Evolutionary conservation across 2,329 filamentous ascomycete genomes (phyloP), one percentile per base, ranked within the genome.

Genomic region (Clonostachys sp.): DNA sequence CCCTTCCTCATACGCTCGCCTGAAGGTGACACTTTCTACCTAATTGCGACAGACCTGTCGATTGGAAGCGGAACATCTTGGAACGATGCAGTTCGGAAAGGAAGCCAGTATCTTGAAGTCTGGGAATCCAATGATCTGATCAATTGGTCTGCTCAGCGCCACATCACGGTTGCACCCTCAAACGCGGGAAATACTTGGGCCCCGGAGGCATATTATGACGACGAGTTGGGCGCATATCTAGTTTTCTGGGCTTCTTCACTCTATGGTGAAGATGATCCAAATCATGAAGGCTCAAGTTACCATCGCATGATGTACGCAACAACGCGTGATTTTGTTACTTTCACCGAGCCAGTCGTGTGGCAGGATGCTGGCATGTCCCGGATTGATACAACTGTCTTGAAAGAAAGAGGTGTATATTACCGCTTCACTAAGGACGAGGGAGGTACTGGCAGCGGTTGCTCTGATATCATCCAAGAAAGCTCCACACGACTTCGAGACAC

Each of bases 401-500:
- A 73, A 45, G 66, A 65, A 0, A 64, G 63, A 2, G 57, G 58
- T 12, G 58, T 57, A 0, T 78, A 73, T 55, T 75, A 77, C 53
- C 74, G 77, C 10, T 80, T 80, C 54, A 78, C 75, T 16, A 80
- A 80, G 48, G 76, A 80, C 40, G 76, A 80, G 47, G 74, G 73
- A 0, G 72, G 66, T 3, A 62, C 61, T 17, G 65, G 59, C 5
- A 78, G 74, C 1, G 76, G 76, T 2, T 80, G 77, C 54, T 63
- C 61, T 3, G 77, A 80, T 41, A 79, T 80, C 20, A 78, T 80
- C 17, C 68, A 80, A 49, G 76, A 80, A 52, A 67, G 66, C 34
- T 76, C 74, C 0, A 48, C 59, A 2, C 62, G 60, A 2, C 57
- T 80, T 4, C 66, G 68, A 4, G 68, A 67, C 0, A 63, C 61